Evolutionary conservation across 768 basidiomycete genomes (phyloP), one percentile per base, ranked within the genome.

Genomic region (Suillus lakei): DNA sequence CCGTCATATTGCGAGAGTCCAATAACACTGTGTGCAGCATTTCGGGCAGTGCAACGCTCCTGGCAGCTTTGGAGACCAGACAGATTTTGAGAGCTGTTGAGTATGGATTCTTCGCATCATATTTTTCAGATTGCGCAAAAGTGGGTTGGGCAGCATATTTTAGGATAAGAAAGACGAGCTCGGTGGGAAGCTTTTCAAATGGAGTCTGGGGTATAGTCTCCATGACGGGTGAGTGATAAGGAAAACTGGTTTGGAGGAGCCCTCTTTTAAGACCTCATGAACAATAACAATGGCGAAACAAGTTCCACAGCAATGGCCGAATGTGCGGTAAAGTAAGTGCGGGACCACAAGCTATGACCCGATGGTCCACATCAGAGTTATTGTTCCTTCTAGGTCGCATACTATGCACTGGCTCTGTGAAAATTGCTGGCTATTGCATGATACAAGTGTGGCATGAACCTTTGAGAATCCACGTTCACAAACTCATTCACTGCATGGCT

Each of bases 11-110:
- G 3, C 9, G 4, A 46, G n/a, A 7, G 2, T 10, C 10, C 51
- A 82, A 73, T 30, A 80, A 63, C 4, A 83, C 78, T 16, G 78
- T 82, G 63, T 78, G 74, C 9, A 83, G 74, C 61, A 84, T 73
- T 61, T 73, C 67, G 41, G 76, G 80, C 75, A 84, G 81, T 23
- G 74, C 69, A 21, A 69, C 70, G 15, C 68, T 71, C 16, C 80
- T 76, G 36, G 81, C 50, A 28, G 51, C 60, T 53, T 66, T 70
- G 5, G 78, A 83, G 13, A 81, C 81, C 15, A 66, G 67, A 38
- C 77, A 73, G 23, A 84, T 72, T 13, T 74, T 62, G n/a, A 71
- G 56, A 6, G 77, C 77, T 13, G 73, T 76, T 15, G 68, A 63
- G 50, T 72, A 74, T 15, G 56, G 44, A 41, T 67, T 60, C 5